Evolutionary conservation across 2,329 filamentous ascomycete species (phyloP).

Genomic region (Aspergillus puulaauensis): DNA sequence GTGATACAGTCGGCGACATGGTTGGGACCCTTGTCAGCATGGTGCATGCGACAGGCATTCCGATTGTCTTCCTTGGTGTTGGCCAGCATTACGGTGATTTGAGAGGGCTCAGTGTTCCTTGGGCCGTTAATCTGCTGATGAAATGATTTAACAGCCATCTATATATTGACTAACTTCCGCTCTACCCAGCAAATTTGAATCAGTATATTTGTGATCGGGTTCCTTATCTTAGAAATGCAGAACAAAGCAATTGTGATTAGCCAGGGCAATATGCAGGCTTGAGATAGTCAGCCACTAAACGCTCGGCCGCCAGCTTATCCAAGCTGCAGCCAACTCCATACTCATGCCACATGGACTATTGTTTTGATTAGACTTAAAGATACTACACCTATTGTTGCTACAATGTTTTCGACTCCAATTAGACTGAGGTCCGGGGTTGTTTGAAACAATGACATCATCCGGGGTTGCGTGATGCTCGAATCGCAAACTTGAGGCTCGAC

Average conservation of each 20-base stretch:
- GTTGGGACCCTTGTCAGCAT: slow-evolving; percentile 93
- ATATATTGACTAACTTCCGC: background rate
- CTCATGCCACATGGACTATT: background rate
- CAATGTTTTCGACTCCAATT: no score
- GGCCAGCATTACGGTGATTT: slow-evolving; percentile 68
- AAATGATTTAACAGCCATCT: slow-evolving; percentile 31
- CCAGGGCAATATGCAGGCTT: background rate
- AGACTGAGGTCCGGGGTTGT: background rate
- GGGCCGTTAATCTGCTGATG: slow-evolving; percentile 63
- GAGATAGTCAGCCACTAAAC: background rate
- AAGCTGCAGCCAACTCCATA: background rate
- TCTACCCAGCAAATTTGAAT: background rate
- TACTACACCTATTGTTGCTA: no score
- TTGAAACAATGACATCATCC: background rate
- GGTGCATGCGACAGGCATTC: slow-evolving; percentile 95
- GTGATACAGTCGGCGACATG: slow-evolving; percentile 99
- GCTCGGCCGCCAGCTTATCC: background rate
- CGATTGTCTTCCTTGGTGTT: slow-evolving; percentile 84
- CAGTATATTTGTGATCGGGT: background rate
- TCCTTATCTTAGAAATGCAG: background rate
- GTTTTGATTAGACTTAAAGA: no score
- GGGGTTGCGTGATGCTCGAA: background rate
- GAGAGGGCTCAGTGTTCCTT: slow-evolving; percentile 63
- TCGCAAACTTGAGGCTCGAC: background rate
- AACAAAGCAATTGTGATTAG: background rate